Conservation (phyloP, 208 protist genomes). For the Plasmodiophora brassicae region DNA sequence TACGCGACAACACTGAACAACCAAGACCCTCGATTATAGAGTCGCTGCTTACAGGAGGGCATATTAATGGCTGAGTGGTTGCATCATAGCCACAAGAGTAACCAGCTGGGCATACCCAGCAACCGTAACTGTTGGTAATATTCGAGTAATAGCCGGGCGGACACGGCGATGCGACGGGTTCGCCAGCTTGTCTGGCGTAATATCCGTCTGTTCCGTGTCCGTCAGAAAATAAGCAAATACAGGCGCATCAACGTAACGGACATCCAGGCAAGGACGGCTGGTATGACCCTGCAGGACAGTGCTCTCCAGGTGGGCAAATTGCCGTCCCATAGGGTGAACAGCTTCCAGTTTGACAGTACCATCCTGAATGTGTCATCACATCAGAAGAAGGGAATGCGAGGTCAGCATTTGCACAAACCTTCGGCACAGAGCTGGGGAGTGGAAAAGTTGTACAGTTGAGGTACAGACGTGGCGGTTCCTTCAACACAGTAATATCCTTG, state of each 20-base stretch:
- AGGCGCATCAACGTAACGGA: not conserved
- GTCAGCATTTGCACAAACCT: not conserved
- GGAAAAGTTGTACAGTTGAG: not conserved
- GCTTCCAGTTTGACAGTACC: conserved; percentile 6
- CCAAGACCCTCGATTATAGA: not conserved
- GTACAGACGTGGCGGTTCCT: not conserved
- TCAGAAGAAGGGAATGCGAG: not conserved
- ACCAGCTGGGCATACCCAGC: not conserved
- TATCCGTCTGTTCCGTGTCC: not conserved
- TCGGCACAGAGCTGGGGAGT: not conserved
- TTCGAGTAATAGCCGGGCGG: not conserved
- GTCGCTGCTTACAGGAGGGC: not conserved
- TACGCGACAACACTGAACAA: not conserved
- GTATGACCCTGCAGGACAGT: not conserved
- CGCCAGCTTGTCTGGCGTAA: not conserved
- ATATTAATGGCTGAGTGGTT: not conserved
- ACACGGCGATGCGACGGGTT: not conserved
- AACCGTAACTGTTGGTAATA: not conserved
- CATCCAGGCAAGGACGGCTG: not conserved
- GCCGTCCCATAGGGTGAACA: not conserved
- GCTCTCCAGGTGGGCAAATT: not conserved
- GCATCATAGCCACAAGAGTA: not conserved
- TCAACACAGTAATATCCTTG: conserved; percentile 17
- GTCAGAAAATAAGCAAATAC: not conserved
- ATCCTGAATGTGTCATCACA: not conserved